These are phyloP conservation scores for Vitis hybrid DNA, from an alignment of 177 flowering plant species.

Conservation along the genomic window DNA sequence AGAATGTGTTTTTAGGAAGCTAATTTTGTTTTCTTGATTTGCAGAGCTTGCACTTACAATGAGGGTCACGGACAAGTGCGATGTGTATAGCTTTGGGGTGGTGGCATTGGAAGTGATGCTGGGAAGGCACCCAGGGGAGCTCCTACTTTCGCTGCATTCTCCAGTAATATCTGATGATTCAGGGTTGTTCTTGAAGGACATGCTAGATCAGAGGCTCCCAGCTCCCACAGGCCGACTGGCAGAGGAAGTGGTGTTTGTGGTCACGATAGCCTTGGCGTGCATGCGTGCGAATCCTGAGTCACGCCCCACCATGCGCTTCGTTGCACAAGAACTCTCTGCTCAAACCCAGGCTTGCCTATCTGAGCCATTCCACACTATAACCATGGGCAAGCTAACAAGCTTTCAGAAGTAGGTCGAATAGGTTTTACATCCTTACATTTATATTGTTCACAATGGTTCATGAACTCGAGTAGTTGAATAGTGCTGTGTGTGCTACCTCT, in stretches of 20 bases:
- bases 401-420: slow-evolving; percentile 7
- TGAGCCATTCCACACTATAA: slow-evolving; percentile 21
- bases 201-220: slow-evolving; percentile 35
- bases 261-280: slow-evolving; percentile 33
- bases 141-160: slow-evolving; percentile 18
- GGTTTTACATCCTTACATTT: too few relatives aligned
- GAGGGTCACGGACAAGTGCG: slow-evolving; percentile 40
- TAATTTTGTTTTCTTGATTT: neutral
- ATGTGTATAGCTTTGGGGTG: slow-evolving; percentile 38
- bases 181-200: slow-evolving; percentile 27
- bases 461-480: too few relatives aligned
- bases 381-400: slow-evolving; percentile 21
- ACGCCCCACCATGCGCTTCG: slow-evolving; percentile 40
- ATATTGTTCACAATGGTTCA: too few relatives aligned
- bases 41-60: slow-evolving; percentile 42
- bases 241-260: slow-evolving; percentile 23
- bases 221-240: slow-evolving; percentile 27
- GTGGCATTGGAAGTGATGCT: slow-evolving; percentile 42
- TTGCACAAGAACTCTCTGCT: slow-evolving; percentile 40
- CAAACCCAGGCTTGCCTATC: slow-evolving; percentile 14
- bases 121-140: slow-evolving; percentile 47
- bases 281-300: slow-evolving; percentile 19
- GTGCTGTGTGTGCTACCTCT: too few relatives aligned
- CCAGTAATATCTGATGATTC: neutral
- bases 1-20: too few relatives aligned